Percentiles rank a stretch among this genome's conserved stretches.
Evolutionary conservation across 306 rosid genomes (phyloP).

Genomic region (Leucaena leucocephala): DNA sequence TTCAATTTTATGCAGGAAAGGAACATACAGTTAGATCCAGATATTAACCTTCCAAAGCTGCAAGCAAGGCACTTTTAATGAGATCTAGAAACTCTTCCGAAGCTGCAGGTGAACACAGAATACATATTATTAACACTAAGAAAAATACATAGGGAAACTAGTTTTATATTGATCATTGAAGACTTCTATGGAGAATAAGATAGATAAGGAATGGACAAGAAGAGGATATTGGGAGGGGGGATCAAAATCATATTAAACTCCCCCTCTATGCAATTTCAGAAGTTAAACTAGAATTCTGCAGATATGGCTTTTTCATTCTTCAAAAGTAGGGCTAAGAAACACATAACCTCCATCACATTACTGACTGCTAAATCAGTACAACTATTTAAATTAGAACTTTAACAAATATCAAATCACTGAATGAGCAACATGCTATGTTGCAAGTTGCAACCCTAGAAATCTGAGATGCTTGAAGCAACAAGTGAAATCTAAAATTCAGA

Average conservation of each 20-base stretch:
- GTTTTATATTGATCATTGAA: slow-evolving; percentile 29
- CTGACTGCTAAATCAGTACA: slow-evolving; percentile 19
- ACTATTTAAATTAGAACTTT: slow-evolving; percentile 1
- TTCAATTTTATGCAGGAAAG: slow-evolving; percentile 31
- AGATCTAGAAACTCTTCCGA: slow-evolving; percentile 97
- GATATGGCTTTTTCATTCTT: slow-evolving; percentile 3
- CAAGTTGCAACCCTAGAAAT: neutral
- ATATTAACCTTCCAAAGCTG: slow-evolving; percentile 85
- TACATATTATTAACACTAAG: slow-evolving; percentile 27
- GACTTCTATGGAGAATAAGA: slow-evolving; percentile 28
- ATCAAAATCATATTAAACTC: slow-evolving; percentile 8
- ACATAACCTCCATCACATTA: neutral
- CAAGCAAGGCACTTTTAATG: slow-evolving; percentile 89
- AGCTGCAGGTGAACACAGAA: slow-evolving; percentile 62
- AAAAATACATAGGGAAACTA: slow-evolving; percentile 1
- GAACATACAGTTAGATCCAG: slow-evolving; percentile 30
- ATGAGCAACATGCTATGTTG: neutral
- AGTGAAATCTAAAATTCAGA: neutral
- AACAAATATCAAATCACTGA: slow-evolving; percentile 3
- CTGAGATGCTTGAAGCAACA: neutral
- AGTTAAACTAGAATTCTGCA: slow-evolving; percentile 12
- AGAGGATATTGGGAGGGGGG: neutral
- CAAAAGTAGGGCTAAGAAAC: slow-evolving; percentile 28
- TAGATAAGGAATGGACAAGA: slow-evolving; percentile 18
- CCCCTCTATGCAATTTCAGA: neutral